Conservation (phyloP, 2,329 filamentous ascomycete genomes). For the Cercospora beticola region DNA sequence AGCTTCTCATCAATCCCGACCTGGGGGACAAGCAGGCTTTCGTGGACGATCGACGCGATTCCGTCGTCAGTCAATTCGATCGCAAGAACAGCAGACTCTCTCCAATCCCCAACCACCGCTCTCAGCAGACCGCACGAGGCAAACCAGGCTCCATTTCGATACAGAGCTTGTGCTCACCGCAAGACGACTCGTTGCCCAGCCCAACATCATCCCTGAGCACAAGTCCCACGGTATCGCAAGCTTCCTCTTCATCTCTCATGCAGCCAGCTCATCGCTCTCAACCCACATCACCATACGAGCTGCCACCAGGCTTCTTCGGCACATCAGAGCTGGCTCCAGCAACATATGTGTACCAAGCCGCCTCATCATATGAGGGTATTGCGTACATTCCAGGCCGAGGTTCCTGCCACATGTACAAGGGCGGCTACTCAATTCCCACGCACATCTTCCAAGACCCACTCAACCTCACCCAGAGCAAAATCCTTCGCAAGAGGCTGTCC, state of each 20-base stretch:
- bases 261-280: neutral
- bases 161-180: slow-evolving; percentile 10
- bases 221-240: slow-evolving; percentile 2
- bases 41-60: slow-evolving; percentile 2
- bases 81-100: neutral
- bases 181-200: neutral
- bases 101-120: neutral
- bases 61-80: slow-evolving; percentile 6
- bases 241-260: neutral
- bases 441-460: slow-evolving; percentile 16
- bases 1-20: slow-evolving; percentile 16
- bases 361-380: slow-evolving; percentile 14
- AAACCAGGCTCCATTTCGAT: slow-evolving; percentile 6
- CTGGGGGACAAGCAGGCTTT: neutral
- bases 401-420: slow-evolving; percentile 11
- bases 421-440: slow-evolving; percentile 16
- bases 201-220: slow-evolving; percentile 1
- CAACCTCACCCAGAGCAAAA: slow-evolving; percentile 18
- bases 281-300: slow-evolving; percentile 7
- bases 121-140: neutral
- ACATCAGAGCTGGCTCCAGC: slow-evolving; percentile 12
- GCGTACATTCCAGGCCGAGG: slow-evolving; percentile 4
- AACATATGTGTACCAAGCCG: slow-evolving; percentile 18
- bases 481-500: slow-evolving; percentile 21
- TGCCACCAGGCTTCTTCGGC: slow-evolving; percentile 10